phyloP scores from a whole-genome alignment of 371 early-diverging fungal genomes.

The Apophysomyces elegans region DNA sequence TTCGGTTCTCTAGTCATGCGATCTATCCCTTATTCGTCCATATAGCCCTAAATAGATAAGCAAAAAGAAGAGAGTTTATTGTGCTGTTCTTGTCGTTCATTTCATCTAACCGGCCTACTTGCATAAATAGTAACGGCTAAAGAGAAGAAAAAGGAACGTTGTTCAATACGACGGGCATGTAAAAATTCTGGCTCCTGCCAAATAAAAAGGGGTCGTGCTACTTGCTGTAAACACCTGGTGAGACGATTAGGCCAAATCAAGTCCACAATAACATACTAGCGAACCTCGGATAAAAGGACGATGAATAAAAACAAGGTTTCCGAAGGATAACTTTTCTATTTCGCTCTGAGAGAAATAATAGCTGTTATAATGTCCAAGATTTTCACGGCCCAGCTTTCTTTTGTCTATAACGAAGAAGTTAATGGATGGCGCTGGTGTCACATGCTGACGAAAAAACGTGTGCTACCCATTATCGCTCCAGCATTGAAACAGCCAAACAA shows the following conservation, averaged over 20 bases:
- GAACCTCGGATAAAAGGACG: conserved; percentile 1
- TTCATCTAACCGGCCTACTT: background rate
- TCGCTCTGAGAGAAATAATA: background rate
- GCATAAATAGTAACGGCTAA: conserved; percentile 5
- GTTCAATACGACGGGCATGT: conserved; percentile 9
- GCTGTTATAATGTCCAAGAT: background rate
- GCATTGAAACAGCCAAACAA: conserved; percentile 2
- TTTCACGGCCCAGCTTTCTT: background rate
- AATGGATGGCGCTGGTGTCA: conserved; percentile 1
- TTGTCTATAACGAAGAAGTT: background rate
- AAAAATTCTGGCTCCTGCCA: conserved; percentile 11
- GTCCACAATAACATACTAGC: background rate
- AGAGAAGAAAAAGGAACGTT: conserved; percentile 5
- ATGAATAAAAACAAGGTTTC: background rate
- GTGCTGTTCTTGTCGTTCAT: background rate
- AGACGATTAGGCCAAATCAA: background rate
- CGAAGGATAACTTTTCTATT: background rate
- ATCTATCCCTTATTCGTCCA: too few relatives aligned
- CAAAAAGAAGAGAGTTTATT: too few relatives aligned
- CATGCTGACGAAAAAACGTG: background rate
- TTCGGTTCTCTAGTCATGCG: too few relatives aligned
- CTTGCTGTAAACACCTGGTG: background rate
- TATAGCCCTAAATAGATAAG: too few relatives aligned
- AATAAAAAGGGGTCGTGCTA: background rate
- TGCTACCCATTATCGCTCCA: background rate